Evolutionary conservation across 306 rosid genomes (phyloP), one percentile per base, ranked within the genome.

Genomic region (Calophaca sinica): DNA sequence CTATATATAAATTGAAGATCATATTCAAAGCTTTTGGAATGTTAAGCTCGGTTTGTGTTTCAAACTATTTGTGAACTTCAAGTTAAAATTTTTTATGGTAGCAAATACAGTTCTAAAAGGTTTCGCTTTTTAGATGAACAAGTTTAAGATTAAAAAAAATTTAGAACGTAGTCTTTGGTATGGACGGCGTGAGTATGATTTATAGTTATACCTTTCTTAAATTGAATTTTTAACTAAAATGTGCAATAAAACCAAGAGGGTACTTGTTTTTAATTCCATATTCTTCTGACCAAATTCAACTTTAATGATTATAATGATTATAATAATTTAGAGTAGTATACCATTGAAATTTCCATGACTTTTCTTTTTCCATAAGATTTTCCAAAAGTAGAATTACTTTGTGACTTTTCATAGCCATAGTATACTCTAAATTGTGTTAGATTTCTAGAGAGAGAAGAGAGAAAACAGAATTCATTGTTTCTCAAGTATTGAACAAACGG

Each of bases 11-110:
- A 57, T 72, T 61, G 41, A 67, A 44, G 72, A 50, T 54, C 26
- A 2, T 61, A 69, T 58, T 71, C 39, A 14, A 58, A 38, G 50
- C 51, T 6, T 75, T 58, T 57, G 62, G 68, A 65, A 70, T 46
- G 72, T 57, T 70, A 63, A 39, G 67, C 59, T 62, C 60, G 20
- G 60, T 68, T 76, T 75, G 55, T 64, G 49, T 75, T 75, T 50
- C 50, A 26, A 49, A 20, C 49, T 51, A 28, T 59, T 62, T 31
- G 55, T 76, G 49, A 53, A 63, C 60, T 52, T 46, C 65, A 51
- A 48, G 64, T 65, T 57, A 13, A 76, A 59, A 2, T 50, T 69
- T 54, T 51, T 76, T 68, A 26, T 13, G 20, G 32, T 44, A 53
- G 51, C 31, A 28, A 73, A 38, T 66, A 73, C 58, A 73, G 31